Evolutionary conservation across 108 stramenopile species (phyloP), one percentile per base, ranked within the genome.

Genomic region (Pseudonitzschia multiseries): DNA sequence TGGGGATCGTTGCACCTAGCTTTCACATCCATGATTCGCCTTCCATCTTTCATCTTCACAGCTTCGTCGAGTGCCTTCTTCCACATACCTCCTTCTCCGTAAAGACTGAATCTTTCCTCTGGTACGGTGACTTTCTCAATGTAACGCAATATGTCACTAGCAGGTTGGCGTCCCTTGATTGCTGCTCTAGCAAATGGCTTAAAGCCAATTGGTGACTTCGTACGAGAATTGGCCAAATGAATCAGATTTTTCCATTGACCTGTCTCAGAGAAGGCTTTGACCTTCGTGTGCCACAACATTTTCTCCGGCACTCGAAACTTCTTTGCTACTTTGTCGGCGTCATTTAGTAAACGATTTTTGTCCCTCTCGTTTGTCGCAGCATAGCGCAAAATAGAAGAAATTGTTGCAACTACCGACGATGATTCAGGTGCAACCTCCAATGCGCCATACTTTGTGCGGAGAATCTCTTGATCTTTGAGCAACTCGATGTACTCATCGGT

Each of bases 281-380:
- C 87, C 68, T 93, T 92, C 27, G 87, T 81, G 72, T 90, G 78
- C 89, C 89, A 96, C 31, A 90, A 52, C 62, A 89, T 73, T 62
- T 93, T 92, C 17, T 96, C 95, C n/a, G 95, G 77, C 29, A 96
- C 79, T 36, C 91, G 83, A 80, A 89, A 94, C 70, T 90, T 92
- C 78, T 91, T 94, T 0, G 90, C 90, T 60, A 96, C 61, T 57
- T 91, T 90, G 32, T 91, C 90, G 18, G 85, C 87, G 71, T 94
- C 95, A 4, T 73, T 67, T 60, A 90, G 79, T 17, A 94, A 75
- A 24, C 83, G 78, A 65, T 91, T 82, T 21, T 88, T 71, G 60
- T 91, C 88, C 29, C 90, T 77, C 50, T 83, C 79, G 52, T 87
- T 83, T n/a, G 60, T 71, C 2, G 85, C 87, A 40, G 86, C 93